Evolutionary conservation across 1,284 basidiomycete genomes (phyloP).

Genomic region (Fomitopsis pinicola): DNA sequence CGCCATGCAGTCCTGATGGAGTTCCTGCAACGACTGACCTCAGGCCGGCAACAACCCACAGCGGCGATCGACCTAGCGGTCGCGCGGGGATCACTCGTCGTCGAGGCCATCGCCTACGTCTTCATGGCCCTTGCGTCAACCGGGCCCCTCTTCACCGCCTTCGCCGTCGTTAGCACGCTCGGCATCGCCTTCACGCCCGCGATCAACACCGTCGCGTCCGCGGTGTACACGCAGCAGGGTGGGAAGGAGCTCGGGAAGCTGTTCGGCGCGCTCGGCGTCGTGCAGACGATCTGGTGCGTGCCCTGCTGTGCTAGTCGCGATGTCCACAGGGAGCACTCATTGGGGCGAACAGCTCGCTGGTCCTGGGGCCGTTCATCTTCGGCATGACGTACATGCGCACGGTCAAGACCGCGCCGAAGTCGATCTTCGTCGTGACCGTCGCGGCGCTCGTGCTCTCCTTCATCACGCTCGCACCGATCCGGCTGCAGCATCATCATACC

Average conservation of each 20-base stretch:
- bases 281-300: slow-evolving; percentile 62
- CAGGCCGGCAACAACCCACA: slow-evolving; percentile 22
- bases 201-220: slow-evolving; percentile 60
- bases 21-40: slow-evolving; percentile 35
- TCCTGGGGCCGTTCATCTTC: slow-evolving; percentile 57
- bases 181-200: slow-evolving; percentile 62
- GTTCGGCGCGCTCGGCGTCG: slow-evolving; percentile 69
- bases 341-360: slow-evolving; percentile 35
- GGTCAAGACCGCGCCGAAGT: slow-evolving; percentile 50
- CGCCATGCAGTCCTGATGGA: slow-evolving; percentile 48
- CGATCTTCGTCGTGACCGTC: slow-evolving; percentile 50
- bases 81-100: slow-evolving; percentile 48
- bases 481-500: slow-evolving; percentile 32
- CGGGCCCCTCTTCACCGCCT: slow-evolving; percentile 41
- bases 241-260: slow-evolving; percentile 57
- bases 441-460: slow-evolving; percentile 36
- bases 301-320: neutral
- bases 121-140: slow-evolving; percentile 44
- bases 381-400: slow-evolving; percentile 58
- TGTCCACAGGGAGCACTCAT: neutral
- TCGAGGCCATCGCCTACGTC: slow-evolving; percentile 56
- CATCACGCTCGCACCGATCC: slow-evolving; percentile 39
- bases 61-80: slow-evolving; percentile 57
- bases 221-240: slow-evolving; percentile 48
- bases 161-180: slow-evolving; percentile 43